phyloP scores from a whole-genome alignment of 2,329 filamentous ascomycete species.

The Colletotrichum sp. region DNA sequence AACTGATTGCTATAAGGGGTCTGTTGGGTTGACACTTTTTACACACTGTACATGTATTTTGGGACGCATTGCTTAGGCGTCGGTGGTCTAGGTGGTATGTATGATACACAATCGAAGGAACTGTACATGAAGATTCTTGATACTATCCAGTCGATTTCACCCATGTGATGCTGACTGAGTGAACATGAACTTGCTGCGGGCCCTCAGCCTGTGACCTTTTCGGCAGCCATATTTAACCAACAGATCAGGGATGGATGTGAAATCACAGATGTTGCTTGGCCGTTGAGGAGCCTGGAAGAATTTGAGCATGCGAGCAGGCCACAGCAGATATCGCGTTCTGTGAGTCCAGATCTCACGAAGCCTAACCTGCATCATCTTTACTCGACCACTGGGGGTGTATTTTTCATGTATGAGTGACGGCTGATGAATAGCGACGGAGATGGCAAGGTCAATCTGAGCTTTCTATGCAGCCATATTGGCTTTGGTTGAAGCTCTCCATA shows the following conservation, averaged over 20 bases:
- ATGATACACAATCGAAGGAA: background rate
- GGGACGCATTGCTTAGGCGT: constrained; percentile 5
- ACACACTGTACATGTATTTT: background rate
- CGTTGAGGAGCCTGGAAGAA: background rate
- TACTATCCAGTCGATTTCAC: accelerated
- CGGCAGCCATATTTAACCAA: background rate
- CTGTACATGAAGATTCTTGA: constrained; percentile 18
- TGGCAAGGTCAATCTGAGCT: accelerated
- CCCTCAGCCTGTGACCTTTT: background rate
- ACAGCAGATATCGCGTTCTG: background rate
- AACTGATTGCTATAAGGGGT: background rate
- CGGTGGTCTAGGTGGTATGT: background rate
- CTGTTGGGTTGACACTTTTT: background rate
- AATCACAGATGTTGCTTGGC: background rate
- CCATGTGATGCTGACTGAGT: background rate
- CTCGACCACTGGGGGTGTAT: background rate
- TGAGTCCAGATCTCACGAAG: background rate
- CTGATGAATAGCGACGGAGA: background rate
- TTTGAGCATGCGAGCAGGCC: background rate
- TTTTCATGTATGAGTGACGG: background rate
- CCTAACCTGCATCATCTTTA: background rate
- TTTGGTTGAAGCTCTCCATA: background rate
- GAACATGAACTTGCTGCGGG: accelerated
- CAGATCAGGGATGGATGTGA: background rate
- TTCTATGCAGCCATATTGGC: background rate